Evolutionary conservation across 2,329 filamentous ascomycete species (phyloP).

Genomic region (Stachybotrys chartarum): DNA sequence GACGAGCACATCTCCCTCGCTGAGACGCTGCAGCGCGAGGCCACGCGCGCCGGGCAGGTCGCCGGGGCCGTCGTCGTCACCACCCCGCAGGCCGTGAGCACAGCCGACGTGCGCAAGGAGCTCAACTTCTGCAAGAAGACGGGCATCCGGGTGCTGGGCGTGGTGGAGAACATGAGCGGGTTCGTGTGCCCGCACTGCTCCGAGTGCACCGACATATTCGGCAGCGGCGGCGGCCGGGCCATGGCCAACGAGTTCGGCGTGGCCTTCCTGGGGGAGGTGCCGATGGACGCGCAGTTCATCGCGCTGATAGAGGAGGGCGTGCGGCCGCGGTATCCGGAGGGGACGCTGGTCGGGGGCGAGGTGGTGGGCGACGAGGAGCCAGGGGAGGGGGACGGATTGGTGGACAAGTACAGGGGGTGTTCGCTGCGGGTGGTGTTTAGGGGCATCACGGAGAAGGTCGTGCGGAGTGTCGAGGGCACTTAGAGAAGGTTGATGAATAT

Average conservation of each 20-base stretch:
- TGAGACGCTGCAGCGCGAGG: constrained; percentile 66
- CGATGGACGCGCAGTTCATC: constrained; percentile 90
- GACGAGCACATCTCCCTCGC: constrained; percentile 96
- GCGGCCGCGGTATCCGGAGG: constrained; percentile 60
- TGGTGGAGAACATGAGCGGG: constrained; percentile 95
- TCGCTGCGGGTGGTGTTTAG: constrained; percentile 64
- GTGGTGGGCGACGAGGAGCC: constrained; percentile 13
- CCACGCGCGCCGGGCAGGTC: constrained; percentile 56
- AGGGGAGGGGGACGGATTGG: constrained; percentile 35
- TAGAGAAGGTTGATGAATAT: constrained; percentile 1
- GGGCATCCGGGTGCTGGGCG: constrained; percentile 70
- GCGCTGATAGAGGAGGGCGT: constrained; percentile 71
- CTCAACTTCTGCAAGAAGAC: constrained; percentile 90
- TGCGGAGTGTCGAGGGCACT: constrained; percentile 13
- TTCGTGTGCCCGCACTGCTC: constrained; percentile 75
- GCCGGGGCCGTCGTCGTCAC: constrained; percentile 91
- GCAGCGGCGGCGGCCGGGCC: constrained; percentile 77
- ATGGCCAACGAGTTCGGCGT: constrained; percentile 87
- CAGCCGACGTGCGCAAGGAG: constrained; percentile 90
- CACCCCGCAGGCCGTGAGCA: constrained; percentile 89
- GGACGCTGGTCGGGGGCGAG: constrained; percentile 46
- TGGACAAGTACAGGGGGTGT: constrained; percentile 67
- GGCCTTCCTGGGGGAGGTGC: constrained; percentile 76
- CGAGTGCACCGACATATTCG: constrained; percentile 91
- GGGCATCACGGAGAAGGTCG: constrained; percentile 46